A percentile compares a stretch with the other conserved stretches of the same genome.
Evolutionary conservation across 139 green algal species (phyloP).

Genomic region (Chlamydomonas incerta): DNA sequence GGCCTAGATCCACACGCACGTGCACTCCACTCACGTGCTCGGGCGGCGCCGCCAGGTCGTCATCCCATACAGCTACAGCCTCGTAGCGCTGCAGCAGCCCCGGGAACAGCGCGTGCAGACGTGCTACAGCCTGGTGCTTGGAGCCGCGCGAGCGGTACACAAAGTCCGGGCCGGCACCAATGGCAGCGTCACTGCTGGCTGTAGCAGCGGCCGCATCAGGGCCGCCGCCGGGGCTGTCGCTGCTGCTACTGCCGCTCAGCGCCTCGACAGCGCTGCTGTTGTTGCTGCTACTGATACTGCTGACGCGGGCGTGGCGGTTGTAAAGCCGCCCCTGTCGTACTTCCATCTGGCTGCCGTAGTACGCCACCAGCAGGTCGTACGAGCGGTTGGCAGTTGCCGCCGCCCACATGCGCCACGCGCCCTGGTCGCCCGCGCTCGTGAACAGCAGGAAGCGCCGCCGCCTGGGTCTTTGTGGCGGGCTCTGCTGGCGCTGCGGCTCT

Average conservation of each 20-base stretch:
- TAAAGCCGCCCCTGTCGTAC: background rate
- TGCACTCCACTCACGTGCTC: background rate
- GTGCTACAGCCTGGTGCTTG: slow-evolving; percentile 27
- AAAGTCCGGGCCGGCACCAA: no score
- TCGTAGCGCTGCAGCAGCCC: slow-evolving; percentile 19
- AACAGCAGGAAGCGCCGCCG: slow-evolving; percentile 19
- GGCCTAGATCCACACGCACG: no score
- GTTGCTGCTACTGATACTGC: background rate
- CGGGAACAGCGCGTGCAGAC: slow-evolving; percentile 12
- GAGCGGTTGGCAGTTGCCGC: background rate
- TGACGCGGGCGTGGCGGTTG: no score
- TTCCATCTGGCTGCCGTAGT: background rate
- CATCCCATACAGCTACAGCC: slow-evolving; percentile 24
- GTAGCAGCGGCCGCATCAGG: no score
- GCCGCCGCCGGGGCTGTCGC: background rate
- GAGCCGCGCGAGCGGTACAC: slow-evolving; percentile 22
- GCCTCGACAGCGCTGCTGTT: background rate
- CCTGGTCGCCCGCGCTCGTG: slow-evolving; percentile 26
- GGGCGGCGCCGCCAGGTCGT: background rate
- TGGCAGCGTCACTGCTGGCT: background rate
- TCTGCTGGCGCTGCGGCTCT: background rate
- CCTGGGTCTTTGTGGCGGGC: no score
- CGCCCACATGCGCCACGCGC: slow-evolving; percentile 18
- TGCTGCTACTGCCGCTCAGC: background rate
- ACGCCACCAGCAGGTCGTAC: slow-evolving; percentile 17